These are phyloP conservation scores for Margaritispora aquatica DNA, from an alignment of 495 filamentous ascomycete genomes.

Conservation along the genomic window DNA sequence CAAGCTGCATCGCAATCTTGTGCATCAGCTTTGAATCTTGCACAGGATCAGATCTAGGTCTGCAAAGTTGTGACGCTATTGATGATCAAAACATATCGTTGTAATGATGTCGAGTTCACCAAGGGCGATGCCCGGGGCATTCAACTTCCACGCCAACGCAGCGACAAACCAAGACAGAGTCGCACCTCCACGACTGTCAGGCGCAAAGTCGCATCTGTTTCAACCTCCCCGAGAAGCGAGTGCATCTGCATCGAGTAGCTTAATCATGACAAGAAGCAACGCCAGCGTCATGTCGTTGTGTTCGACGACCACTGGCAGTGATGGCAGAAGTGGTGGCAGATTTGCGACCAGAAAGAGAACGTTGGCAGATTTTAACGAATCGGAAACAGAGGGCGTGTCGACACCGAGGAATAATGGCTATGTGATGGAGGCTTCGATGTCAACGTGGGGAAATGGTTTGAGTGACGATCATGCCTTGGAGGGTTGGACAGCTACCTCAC, in stretches of 20 bases:
- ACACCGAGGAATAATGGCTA: constrained; percentile 22
- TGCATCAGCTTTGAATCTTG: neutral
- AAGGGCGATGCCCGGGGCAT: constrained; percentile 19
- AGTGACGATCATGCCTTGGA: neutral
- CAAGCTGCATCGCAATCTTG: no score
- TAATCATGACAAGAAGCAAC: constrained; percentile 50
- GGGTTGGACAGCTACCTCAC: constrained; percentile 26
- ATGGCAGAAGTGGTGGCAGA: constrained; percentile 25
- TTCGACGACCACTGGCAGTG: neutral
- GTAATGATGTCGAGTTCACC: constrained; percentile 14
- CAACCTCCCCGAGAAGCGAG: constrained; percentile 62
- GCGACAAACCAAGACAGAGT: neutral
- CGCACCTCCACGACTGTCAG: constrained; percentile 22
- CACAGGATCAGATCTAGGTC: neutral
- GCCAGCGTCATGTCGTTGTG: constrained; percentile 34
- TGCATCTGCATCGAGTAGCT: constrained; percentile 42
- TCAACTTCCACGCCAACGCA: constrained; percentile 10
- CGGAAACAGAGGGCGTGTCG: constrained; percentile 26
- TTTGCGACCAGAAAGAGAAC: constrained; percentile 34
- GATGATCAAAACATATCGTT: neutral
- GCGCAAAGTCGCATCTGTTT: constrained; percentile 56
- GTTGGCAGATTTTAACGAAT: constrained; percentile 10
- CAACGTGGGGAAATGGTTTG: constrained; percentile 23
- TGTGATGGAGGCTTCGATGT: constrained; percentile 21
- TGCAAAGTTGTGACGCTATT: neutral